phyloP scores from a whole-genome alignment of 1,139 yeast genomes.

The Candida pseudocylindracea region DNA sequence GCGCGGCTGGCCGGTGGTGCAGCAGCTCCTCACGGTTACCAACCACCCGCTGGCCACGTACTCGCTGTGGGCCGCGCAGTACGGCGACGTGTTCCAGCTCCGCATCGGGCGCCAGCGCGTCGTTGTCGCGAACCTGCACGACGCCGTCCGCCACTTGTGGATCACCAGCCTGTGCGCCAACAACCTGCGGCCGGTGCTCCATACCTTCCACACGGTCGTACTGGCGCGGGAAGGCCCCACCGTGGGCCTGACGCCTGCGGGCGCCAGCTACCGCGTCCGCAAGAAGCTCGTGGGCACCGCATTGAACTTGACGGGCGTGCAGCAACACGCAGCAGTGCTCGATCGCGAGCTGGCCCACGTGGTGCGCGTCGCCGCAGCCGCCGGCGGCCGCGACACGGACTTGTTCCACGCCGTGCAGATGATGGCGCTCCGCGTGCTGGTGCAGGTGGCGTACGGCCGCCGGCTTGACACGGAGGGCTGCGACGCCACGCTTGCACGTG shows the following conservation, averaged over 20 bases:
- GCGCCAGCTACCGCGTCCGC: constrained; percentile 25
- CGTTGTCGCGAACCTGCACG: constrained; percentile 42
- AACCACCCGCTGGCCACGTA: too few species aligned
- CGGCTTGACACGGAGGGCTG: constrained; percentile 18
- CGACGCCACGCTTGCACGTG: constrained; percentile 19
- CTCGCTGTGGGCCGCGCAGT: constrained; percentile 17
- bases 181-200: constrained; percentile 43
- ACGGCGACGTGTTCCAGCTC: constrained; percentile 35
- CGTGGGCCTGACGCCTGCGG: constrained; percentile 58
- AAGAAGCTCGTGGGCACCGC: constrained; percentile 30
- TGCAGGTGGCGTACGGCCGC: constrained; percentile 39
- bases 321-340: constrained; percentile 8
- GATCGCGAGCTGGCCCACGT: constrained; percentile 9
- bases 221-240: constrained; percentile 45
- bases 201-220: constrained; percentile 47
- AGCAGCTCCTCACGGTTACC: too few species aligned
- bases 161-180: constrained; percentile 24
- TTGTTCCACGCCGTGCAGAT: constrained; percentile 22
- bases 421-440: constrained; percentile 33
- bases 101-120: constrained; percentile 33
- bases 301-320: constrained; percentile 15
- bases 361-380: constrained; percentile 1
- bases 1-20: too few species aligned
- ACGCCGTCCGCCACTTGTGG: constrained; percentile 33
- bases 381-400: constrained; percentile 12